Percentiles rank a stretch among this genome's conserved stretches.
Conservation (phyloP, 2,329 filamentous ascomycete species). For the Davidsoniella eucalypti region DNA sequence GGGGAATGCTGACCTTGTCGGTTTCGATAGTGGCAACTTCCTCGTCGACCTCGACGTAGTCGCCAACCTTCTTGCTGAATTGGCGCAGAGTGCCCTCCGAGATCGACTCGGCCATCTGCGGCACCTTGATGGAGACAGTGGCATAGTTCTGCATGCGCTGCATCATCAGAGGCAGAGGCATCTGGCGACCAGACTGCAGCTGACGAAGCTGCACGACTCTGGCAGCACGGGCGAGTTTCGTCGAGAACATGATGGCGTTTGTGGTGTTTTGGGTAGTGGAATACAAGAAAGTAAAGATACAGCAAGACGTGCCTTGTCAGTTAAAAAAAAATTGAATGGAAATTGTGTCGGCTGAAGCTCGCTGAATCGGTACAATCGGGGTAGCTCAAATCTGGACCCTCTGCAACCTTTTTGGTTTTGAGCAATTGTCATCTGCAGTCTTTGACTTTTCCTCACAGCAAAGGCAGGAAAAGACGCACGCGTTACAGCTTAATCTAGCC, state of each 20-base stretch:
- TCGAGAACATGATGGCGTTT: constrained; percentile 24
- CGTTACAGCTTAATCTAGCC: constrained; percentile 4
- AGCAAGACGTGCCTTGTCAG: too few species aligned
- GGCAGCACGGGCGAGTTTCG: constrained; percentile 26
- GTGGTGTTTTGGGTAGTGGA: background rate
- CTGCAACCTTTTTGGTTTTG: constrained; percentile 2
- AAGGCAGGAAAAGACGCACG: background rate
- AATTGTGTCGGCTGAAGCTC: constrained; percentile 8
- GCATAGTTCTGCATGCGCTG: constrained; percentile 49
- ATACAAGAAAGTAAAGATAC: too few species aligned
- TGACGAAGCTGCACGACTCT: constrained; percentile 29
- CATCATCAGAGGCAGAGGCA: constrained; percentile 34
- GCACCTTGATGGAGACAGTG: constrained; percentile 80
- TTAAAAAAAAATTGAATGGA: background rate
- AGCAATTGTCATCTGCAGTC: background rate
- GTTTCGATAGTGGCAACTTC: constrained; percentile 98
- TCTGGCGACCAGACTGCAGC: constrained; percentile 18
- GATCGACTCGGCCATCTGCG: constrained; percentile 97
- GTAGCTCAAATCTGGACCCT: background rate
- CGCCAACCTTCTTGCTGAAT: constrained; percentile 81
- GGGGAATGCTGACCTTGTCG: constrained; percentile 55
- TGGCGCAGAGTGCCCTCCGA: constrained; percentile 94
- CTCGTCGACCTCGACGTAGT: constrained; percentile 88
- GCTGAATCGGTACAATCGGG: constrained; percentile 6
- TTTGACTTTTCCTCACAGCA: background rate